Conservation (phyloP, 2,329 filamentous ascomycete genomes). For the Penicillium sp. region DNA sequence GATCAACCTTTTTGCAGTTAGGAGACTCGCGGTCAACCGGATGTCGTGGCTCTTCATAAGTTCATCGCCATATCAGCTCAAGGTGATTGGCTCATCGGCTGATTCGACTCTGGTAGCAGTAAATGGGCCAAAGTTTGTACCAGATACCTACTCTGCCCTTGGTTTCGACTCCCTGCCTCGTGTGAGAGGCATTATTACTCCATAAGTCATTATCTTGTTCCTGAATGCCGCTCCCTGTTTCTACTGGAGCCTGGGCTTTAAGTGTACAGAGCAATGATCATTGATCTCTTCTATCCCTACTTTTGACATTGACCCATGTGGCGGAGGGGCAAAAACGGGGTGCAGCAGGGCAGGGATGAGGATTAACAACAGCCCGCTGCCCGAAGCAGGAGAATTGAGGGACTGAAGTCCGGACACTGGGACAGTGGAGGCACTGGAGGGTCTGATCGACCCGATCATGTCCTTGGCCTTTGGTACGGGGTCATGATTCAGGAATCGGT, state of each 20-base stretch:
- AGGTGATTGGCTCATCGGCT: background rate
- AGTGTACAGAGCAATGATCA: no score
- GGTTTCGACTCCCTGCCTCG: background rate
- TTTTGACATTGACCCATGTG: conserved; percentile 5
- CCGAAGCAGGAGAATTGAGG: background rate
- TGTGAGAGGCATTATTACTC: background rate
- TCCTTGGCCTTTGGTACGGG: conserved; percentile 6
- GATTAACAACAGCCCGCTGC: background rate
- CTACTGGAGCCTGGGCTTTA: background rate
- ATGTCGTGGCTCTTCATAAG: background rate
- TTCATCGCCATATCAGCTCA: background rate
- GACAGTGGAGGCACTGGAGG: conserved; percentile 1
- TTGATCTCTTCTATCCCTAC: background rate
- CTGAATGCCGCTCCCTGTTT: no score
- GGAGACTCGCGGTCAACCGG: conserved; percentile 10
- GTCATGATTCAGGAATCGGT: conserved; percentile 17
- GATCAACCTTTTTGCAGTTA: conserved; percentile 3
- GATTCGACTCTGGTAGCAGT: background rate
- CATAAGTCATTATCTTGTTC: background rate
- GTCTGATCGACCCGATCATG: conserved; percentile 20
- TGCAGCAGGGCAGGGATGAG: background rate
- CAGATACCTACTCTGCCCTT: background rate
- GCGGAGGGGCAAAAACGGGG: background rate
- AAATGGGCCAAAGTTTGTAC: background rate
- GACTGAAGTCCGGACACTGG: background rate